Conservation (phyloP, 495 filamentous ascomycete genomes). For the Daldinia childiae region DNA sequence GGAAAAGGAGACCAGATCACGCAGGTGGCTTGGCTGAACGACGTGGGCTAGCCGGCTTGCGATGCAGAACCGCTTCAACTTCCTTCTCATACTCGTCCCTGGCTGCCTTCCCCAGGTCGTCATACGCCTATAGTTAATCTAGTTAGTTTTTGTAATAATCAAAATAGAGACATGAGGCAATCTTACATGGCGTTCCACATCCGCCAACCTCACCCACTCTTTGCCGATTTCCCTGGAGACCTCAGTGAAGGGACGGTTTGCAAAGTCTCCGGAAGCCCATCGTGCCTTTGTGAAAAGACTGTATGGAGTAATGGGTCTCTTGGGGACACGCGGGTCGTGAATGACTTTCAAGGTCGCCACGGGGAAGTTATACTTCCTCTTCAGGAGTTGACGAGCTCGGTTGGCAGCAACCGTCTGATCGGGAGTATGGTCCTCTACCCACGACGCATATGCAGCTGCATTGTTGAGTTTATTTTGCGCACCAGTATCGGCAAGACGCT, state of each 20-base stretch:
- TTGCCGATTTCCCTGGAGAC: slow-evolving; percentile 43
- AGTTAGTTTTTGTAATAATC: slow-evolving; percentile 28
- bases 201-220: slow-evolving; percentile 65
- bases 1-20: background rate
- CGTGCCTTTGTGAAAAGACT: slow-evolving; percentile 60
- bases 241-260: slow-evolving; percentile 46
- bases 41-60: background rate
- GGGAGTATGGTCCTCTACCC: slow-evolving; percentile 67
- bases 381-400: slow-evolving; percentile 64
- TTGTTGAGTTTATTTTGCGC: slow-evolving; percentile 59
- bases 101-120: slow-evolving; percentile 34
- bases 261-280: slow-evolving; percentile 58
- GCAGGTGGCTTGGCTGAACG: background rate
- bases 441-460: slow-evolving; percentile 60
- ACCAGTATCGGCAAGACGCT: slow-evolving; percentile 58
- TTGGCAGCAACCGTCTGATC: slow-evolving; percentile 70
- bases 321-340: slow-evolving; percentile 68
- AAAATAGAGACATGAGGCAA: background rate
- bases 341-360: slow-evolving; percentile 47
- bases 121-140: slow-evolving; percentile 37
- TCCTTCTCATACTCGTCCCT: slow-evolving; percentile 36
- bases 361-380: slow-evolving; percentile 36
- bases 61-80: slow-evolving; percentile 13
- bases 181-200: slow-evolving; percentile 60
- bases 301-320: slow-evolving; percentile 53